A percentile compares a stretch with the other conserved stretches of the same genome.
These are phyloP conservation scores for Stagonosporopsis cucurbitacearum DNA, from an alignment of 2,329 filamentous ascomycete species.

Conservation along the genomic window DNA sequence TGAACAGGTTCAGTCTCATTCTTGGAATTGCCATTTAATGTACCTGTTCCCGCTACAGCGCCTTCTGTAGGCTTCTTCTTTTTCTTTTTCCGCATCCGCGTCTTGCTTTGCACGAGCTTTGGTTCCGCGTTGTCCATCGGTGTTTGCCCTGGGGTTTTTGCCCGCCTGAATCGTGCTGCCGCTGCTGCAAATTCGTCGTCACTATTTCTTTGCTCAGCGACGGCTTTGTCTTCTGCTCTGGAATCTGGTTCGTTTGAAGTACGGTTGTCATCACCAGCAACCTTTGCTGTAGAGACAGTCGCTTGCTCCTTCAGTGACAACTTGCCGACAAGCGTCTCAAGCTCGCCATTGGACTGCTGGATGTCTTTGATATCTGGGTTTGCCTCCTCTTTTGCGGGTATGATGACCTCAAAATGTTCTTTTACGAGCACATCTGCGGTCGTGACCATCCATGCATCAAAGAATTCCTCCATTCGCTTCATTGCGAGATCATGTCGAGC, in stretches of 20 bases:
- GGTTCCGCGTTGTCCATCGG: conserved; percentile 17
- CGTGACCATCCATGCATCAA: conserved; percentile 72
- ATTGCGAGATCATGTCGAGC: conserved; percentile 74
- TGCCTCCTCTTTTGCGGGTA: conserved; percentile 15
- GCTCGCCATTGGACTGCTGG: conserved; percentile 18
- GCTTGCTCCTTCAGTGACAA: conserved; percentile 25
- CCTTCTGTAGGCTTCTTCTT: conserved; percentile 33
- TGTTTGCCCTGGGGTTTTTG: background rate
- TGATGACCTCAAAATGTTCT: conserved; percentile 19
- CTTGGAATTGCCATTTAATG: background rate
- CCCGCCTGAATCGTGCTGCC: background rate
- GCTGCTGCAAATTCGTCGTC: conserved; percentile 3
- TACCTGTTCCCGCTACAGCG: background rate
- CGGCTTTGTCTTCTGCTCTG: background rate
- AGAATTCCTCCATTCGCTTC: conserved; percentile 72
- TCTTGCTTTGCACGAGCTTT: conserved; percentile 45
- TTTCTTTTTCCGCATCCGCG: conserved; percentile 45
- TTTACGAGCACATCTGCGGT: conserved; percentile 64
- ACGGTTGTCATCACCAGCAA: background rate
- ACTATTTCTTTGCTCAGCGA: background rate
- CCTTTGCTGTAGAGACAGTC: background rate
- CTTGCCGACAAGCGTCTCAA: conserved; percentile 33
- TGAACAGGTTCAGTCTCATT: background rate
- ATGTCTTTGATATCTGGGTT: background rate
- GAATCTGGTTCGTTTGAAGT: conserved; percentile 8